Percentiles rank a stretch among this genome's conserved stretches.
These are phyloP conservation scores for Endoconidiophora polonica DNA, from an alignment of 2,329 filamentous ascomycete genomes.

Conservation along the genomic window DNA sequence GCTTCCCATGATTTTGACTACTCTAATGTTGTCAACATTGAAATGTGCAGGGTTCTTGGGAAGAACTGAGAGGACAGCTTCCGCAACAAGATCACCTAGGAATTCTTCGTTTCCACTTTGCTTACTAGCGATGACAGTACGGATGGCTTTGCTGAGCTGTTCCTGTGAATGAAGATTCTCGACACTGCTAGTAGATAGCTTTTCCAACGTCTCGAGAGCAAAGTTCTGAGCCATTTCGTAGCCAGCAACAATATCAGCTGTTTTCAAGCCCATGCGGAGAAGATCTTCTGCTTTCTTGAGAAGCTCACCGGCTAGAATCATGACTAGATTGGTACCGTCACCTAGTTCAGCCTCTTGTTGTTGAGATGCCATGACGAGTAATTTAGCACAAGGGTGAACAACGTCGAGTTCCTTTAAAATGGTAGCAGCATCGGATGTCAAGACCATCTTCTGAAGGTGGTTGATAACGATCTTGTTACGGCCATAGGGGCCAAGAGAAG, in stretches of 20 bases:
- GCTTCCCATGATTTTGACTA: conserved; percentile 99
- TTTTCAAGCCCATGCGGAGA: conserved; percentile 90
- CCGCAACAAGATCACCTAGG: conserved; percentile 71
- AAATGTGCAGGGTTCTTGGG: conserved; percentile 93
- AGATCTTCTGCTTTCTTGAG: conserved; percentile 95
- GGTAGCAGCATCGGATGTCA: conserved; percentile 93
- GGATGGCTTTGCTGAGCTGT: conserved; percentile 86
- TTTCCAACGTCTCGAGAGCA: conserved; percentile 70
- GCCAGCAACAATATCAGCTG: conserved; percentile 88
- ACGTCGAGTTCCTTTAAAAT: conserved; percentile 96
- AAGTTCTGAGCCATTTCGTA: conserved; percentile 91
- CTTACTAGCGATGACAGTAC: conserved; percentile 91
- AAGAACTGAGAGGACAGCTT: conserved; percentile 69
- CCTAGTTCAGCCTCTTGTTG: conserved; percentile 99
- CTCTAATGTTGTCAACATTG: conserved; percentile 96
- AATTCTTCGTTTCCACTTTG: conserved; percentile 87
- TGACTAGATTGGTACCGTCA: conserved; percentile 94
- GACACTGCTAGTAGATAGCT: conserved; percentile 81
- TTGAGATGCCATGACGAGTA: conserved; percentile 96
- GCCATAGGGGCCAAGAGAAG: conserved; percentile 89
- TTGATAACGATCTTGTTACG: conserved; percentile 99
- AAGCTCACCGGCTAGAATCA: conserved; percentile 85
- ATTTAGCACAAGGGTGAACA: conserved; percentile 91
- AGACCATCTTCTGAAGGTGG: conserved; percentile 98
- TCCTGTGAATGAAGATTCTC: conserved; percentile 62